Conservation (phyloP, 495 filamentous ascomycete species). For the Penicillium manginii region DNA sequence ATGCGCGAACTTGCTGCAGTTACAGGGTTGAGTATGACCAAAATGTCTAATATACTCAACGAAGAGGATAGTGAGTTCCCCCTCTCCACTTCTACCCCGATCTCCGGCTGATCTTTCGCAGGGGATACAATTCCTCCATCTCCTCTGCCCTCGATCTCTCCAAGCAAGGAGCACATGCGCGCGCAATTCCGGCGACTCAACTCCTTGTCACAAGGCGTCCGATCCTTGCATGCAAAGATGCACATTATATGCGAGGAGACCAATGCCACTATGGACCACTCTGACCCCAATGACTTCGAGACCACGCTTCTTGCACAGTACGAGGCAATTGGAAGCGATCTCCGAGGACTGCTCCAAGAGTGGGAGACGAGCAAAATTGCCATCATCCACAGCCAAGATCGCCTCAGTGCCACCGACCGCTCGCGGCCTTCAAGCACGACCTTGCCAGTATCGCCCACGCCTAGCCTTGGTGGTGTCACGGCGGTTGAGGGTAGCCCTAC, state of each 20-base stretch:
- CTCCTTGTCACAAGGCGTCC: slow-evolving; percentile 86
- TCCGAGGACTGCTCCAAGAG: slow-evolving; percentile 80
- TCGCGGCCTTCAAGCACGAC: slow-evolving; percentile 69
- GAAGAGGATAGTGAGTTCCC: slow-evolving; percentile 78
- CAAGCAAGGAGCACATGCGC: slow-evolving; percentile 77
- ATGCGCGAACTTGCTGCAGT: slow-evolving; percentile 64
- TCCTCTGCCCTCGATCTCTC: slow-evolving; percentile 70
- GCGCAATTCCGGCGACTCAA: slow-evolving; percentile 84
- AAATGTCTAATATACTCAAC: slow-evolving; percentile 69
- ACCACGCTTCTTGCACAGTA: slow-evolving; percentile 82
- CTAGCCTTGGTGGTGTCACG: slow-evolving; percentile 81
- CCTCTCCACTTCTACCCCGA: slow-evolving; percentile 5
- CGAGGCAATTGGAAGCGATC: slow-evolving; percentile 88
- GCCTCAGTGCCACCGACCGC: slow-evolving; percentile 54
- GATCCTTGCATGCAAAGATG: slow-evolving; percentile 92
- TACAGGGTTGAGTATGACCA: slow-evolving; percentile 56
- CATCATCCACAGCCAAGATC: slow-evolving; percentile 72
- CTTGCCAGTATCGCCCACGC: slow-evolving; percentile 77
- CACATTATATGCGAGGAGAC: slow-evolving; percentile 91
- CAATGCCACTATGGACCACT: slow-evolving; percentile 71
- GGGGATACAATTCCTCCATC: slow-evolving; percentile 61
- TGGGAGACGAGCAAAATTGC: slow-evolving; percentile 88
- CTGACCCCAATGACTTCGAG: slow-evolving; percentile 70
- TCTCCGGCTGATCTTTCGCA: slow-evolving; percentile 32
- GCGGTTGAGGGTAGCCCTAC: slow-evolving; percentile 79